These are phyloP conservation scores for Margaritispora aquatica DNA, from an alignment of 495 filamentous ascomycete species.

Conservation along the genomic window DNA sequence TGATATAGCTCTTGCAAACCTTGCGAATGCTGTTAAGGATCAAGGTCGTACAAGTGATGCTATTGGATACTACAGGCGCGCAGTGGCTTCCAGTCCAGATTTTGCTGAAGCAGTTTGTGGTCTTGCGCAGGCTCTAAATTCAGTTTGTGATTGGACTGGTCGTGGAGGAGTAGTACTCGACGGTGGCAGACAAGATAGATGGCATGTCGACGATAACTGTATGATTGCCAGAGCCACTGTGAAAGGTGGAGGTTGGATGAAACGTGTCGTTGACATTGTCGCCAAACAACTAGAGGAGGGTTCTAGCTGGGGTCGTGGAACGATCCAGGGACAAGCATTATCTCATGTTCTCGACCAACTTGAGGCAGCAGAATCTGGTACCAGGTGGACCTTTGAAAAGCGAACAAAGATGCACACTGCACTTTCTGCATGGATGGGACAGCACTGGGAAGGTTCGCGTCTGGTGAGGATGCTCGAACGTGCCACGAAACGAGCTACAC, in stretches of 20 bases:
- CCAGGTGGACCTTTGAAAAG: conserved; percentile 30
- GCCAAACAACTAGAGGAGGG: conserved; percentile 86
- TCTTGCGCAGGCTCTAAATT: conserved; percentile 91
- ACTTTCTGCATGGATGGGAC: conserved; percentile 57
- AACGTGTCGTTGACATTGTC: conserved; percentile 91
- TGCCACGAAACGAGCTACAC: conserved; percentile 65
- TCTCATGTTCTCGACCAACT: conserved; percentile 43
- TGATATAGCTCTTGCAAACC: conserved; percentile 93
- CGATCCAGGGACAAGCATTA: conserved; percentile 48
- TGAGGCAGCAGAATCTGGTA: conserved; percentile 30
- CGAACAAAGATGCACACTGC: conserved; percentile 23
- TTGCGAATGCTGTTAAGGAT: conserved; percentile 98
- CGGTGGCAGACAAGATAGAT: conserved; percentile 72
- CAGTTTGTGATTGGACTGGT: conserved; percentile 91
- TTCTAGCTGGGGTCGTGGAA: conserved; percentile 76
- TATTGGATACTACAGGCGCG: conserved; percentile 84
- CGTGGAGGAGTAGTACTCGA: conserved; percentile 77
- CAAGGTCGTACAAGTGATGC: conserved; percentile 89
- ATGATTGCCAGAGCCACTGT: conserved; percentile 61
- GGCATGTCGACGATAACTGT: conserved; percentile 87
- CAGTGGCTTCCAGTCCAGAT: conserved; percentile 84
- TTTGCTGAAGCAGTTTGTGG: conserved; percentile 98
- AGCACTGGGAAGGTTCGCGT: conserved; percentile 83
- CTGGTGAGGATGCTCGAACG: conserved; percentile 84
- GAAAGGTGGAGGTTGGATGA: conserved; percentile 76